Conservation (phyloP, 768 basidiomycete genomes). For the Amanita brunnescens region DNA sequence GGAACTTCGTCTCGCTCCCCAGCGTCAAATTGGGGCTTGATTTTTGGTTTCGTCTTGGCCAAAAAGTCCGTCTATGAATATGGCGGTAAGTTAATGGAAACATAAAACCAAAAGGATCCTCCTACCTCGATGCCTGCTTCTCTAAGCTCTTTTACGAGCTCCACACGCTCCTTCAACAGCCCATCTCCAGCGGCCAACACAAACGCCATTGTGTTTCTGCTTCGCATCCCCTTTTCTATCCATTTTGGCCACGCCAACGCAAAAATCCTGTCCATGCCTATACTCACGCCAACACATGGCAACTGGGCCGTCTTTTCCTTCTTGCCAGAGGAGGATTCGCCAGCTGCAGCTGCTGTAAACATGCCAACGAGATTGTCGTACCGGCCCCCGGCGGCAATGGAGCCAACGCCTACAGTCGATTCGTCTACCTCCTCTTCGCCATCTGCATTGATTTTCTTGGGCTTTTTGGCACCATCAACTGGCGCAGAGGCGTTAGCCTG, state of each 20-base stretch:
- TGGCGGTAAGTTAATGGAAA: no score
- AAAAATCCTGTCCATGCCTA: slow-evolving; percentile 92
- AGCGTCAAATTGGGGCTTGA: slow-evolving; percentile 77
- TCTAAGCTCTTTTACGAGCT: slow-evolving; percentile 70
- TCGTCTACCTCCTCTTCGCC: slow-evolving; percentile 88
- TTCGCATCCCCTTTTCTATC: slow-evolving; percentile 68
- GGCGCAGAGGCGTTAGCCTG: slow-evolving; percentile 28
- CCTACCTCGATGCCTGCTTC: slow-evolving; percentile 80
- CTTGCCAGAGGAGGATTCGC: slow-evolving; percentile 28
- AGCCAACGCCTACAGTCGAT: slow-evolving; percentile 91
- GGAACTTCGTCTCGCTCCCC: slow-evolving; percentile 90
- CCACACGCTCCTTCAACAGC: slow-evolving; percentile 75
- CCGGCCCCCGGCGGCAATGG: slow-evolving; percentile 95
- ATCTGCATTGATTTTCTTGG: slow-evolving; percentile 26
- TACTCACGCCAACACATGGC: slow-evolving; percentile 88
- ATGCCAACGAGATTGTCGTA: slow-evolving; percentile 94
- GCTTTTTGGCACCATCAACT: slow-evolving; percentile 33
- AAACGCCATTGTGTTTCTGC: slow-evolving; percentile 89
- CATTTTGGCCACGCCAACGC: slow-evolving; percentile 85
- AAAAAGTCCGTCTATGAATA: slow-evolving; percentile 73
- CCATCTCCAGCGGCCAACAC: slow-evolving; percentile 91
- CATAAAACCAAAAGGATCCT: not conserved
- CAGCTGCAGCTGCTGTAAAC: slow-evolving; percentile 78
- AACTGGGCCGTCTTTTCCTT: slow-evolving; percentile 56
- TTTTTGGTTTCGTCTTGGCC: slow-evolving; percentile 88